These are phyloP conservation scores for Polygonum aviculare DNA, from an alignment of 148 eudicot genomes.

Conservation along the genomic window DNA sequence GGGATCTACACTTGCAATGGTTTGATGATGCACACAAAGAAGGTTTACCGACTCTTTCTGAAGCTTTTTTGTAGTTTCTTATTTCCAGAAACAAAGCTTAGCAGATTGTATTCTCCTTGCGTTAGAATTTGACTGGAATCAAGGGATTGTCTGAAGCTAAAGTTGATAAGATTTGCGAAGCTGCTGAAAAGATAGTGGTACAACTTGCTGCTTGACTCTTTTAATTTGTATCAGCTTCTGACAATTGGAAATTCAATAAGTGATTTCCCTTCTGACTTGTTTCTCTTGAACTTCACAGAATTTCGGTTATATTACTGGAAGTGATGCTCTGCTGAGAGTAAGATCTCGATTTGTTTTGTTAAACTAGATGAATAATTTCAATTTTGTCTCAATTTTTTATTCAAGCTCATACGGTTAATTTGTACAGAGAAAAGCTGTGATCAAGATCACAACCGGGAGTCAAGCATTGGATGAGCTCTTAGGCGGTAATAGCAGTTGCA, in stretches of 20 bases:
- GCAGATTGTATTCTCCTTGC: neutral
- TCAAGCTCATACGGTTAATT: neutral
- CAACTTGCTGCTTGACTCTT: neutral
- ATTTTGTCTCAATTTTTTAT: neutral
- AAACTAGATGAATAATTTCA: neutral
- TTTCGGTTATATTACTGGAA: slow-evolving; percentile 93
- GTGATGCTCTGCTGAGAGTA: slow-evolving; percentile 88
- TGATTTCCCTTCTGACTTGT: neutral
- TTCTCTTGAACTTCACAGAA: slow-evolving; percentile 34
- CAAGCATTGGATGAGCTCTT: slow-evolving; percentile 80
- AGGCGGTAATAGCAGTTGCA: slow-evolving; percentile 38
- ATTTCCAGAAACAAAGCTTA: neutral
- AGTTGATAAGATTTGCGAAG: slow-evolving; percentile 95
- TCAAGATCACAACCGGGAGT: slow-evolving; percentile 88
- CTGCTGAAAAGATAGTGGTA: slow-evolving; percentile 95
- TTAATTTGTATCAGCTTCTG: neutral
- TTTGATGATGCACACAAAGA: slow-evolving; percentile 94
- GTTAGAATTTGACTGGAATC: slow-evolving; percentile 81
- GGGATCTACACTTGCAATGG: slow-evolving; percentile 93
- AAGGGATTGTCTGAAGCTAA: slow-evolving; percentile 96
- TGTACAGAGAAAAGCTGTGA: slow-evolving; percentile 64
- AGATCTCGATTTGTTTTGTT: slow-evolving; percentile 11
- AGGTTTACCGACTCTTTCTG: slow-evolving; percentile 33
- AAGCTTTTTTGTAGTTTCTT: neutral
- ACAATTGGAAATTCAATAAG: neutral